These are phyloP conservation scores for Colletotrichum acutatum DNA, from an alignment of 2,329 filamentous ascomycete species.

Conservation along the genomic window DNA sequence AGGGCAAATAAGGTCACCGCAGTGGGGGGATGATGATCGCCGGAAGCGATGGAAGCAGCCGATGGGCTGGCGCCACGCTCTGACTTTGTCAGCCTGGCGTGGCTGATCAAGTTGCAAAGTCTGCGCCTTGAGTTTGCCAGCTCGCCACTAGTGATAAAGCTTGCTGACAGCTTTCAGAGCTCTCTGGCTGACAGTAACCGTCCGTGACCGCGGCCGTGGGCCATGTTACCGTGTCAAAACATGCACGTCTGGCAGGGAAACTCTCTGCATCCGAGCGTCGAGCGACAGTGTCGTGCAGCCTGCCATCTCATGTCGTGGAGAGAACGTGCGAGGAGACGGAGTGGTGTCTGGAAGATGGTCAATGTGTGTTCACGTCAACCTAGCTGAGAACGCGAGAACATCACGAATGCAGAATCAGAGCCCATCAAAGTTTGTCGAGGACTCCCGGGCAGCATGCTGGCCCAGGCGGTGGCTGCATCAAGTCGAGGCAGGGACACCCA, in stretches of 20 bases:
- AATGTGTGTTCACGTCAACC: too few species aligned
- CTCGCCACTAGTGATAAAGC: constrained; percentile 5
- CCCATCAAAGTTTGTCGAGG: neutral
- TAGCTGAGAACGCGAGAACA: neutral
- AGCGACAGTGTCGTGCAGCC: constrained; percentile 14
- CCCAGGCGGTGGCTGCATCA: constrained; percentile 15
- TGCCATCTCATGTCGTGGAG: constrained; percentile 20
- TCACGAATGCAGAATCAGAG: neutral
- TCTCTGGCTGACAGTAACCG: neutral
- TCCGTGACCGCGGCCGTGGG: constrained; percentile 1
- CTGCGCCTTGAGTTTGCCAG: neutral
- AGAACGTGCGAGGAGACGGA: neutral
- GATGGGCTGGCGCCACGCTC: constrained; percentile 12
- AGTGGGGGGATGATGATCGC: constrained; percentile 31
- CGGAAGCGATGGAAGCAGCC: constrained; percentile 27
- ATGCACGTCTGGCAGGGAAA: constrained; percentile 24
- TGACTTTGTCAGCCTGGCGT: neutral
- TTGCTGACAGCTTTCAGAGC: constrained; percentile 15
- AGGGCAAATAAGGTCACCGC: constrained; percentile 19
- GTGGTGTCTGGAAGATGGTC: neutral
- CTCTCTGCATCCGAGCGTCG: constrained; percentile 16
- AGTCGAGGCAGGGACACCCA: constrained; percentile 23
- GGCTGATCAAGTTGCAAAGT: neutral
- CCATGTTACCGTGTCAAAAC: constrained; percentile 5
- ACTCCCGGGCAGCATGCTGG: constrained; percentile 10